Base-by-base conservation (phyloP, 495 filamentous ascomycete species). In the Trichocladium uniseriatum region DNA sequence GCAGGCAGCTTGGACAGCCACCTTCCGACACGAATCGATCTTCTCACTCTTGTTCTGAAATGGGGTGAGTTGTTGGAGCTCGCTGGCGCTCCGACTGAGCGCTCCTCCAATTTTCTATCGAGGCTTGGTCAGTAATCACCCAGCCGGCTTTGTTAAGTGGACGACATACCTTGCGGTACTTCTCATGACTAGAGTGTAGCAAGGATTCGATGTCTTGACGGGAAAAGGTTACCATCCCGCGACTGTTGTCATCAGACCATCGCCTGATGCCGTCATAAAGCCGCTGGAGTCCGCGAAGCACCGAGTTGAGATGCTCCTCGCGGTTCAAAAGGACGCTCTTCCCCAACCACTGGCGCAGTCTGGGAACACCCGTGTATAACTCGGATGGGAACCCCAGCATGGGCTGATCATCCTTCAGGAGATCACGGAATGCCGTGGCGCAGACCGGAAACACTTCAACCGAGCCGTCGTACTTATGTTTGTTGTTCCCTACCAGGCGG, bases 361-460 rank as follows among this genome's bases (percentile, higher is more conserved):
- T 20, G 8, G 59, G 56, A 15, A 62, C 45, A 2, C 59, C 61
- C 2, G 56, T 59, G 7, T 59, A 57, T 15, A 27, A 8, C 28
- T 38, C 37, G 8, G 50, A 49, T 0, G 61, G 58, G 7, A 62
- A 64, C 0, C 58, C 60, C 15, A 20, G 0, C 11, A 40, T 14
- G 5, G 28, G 41, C 8, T 41, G 38, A 0, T 42, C 28, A 6
- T 18, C 6, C 34, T 46, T 46, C 5, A 53, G 27, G 14, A 41
- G 43, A 5, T 57, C 48, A n/a, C 56, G 38, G 28, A 55, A 62
- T 0, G 57, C 59, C 0, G 9, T 16, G 18, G 51, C 43, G 11
- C n/a, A 54, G 16, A 58, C 51, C 1, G 55, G 52, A 11, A 58
- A 43, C 2, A 54, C 38, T 3, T 47, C 40, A 14, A 54, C 43